phyloP scores from a whole-genome alignment of 2,329 filamentous ascomycete genomes.

The Tetracladium maxilliforme region DNA sequence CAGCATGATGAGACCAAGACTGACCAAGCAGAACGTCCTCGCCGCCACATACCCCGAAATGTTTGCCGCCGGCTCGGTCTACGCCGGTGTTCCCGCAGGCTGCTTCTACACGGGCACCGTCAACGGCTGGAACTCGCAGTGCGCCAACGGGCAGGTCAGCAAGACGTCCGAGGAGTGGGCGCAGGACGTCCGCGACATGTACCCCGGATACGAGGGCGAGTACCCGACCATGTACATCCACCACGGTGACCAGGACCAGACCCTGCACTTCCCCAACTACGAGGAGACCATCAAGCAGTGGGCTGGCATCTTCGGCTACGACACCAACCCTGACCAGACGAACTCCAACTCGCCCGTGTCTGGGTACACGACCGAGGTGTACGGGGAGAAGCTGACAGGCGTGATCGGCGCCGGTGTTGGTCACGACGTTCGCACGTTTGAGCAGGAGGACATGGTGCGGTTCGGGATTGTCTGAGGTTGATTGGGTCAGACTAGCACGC shows the following conservation, averaged over 20 bases:
- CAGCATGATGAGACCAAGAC: too few relatives aligned
- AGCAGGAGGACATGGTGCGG: constrained; percentile 7
- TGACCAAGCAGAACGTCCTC: constrained; percentile 30
- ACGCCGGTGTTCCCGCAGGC: constrained; percentile 26
- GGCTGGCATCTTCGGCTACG: constrained; percentile 25
- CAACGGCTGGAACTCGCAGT: constrained; percentile 33
- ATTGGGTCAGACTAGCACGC: too few relatives aligned
- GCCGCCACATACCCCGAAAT: constrained; percentile 30
- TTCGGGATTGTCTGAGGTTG: too few relatives aligned
- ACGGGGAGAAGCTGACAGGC: constrained; percentile 8
- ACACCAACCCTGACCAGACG: constrained; percentile 1
- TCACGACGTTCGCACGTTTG: constrained; percentile 10
- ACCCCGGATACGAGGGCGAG: constrained; percentile 19
- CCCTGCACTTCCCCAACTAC: constrained; percentile 21
- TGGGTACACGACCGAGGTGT: constrained; percentile 9
- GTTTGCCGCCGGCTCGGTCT: constrained; percentile 26
- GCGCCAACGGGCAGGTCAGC: constrained; percentile 16
- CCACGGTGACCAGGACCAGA: constrained; percentile 21
- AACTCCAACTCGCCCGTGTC: constrained; percentile 1
- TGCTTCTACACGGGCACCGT: constrained; percentile 25
- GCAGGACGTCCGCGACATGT: constrained; percentile 23
- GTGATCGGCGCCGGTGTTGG: constrained; percentile 6
- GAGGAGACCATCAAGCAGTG: constrained; percentile 28
- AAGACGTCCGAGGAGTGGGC: constrained; percentile 29
- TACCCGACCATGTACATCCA: constrained; percentile 22